Evolutionary conservation across 306 rosid genomes (phyloP), one percentile per base, ranked within the genome.

Genomic region (Benincasa hispida): DNA sequence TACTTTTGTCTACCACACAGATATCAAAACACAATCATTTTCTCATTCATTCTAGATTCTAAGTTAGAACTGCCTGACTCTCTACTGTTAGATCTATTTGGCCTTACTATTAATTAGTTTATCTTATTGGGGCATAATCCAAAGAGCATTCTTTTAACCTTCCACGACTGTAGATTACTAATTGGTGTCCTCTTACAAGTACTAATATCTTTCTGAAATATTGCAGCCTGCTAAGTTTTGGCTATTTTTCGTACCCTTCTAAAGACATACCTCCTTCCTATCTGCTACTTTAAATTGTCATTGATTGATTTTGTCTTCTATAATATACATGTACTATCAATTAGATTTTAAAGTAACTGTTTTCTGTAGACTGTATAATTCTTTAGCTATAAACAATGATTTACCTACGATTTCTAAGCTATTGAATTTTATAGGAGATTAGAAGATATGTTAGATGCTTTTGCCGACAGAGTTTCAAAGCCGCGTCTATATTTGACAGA

Each of bases 381-480:
- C 53, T 66, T 12, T 67, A 5, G 32, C 54, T 21, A 21, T 67
- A 39, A 41, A n/a, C 74, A 67, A 67, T 39, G 54, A 37, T 67
- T 22, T 18, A 39, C 19, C 34, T 41, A 67, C 15, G 12, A 37
- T 67, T n/a, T 67, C 54, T 67, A 54, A 12, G 74, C 45, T n/a
- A 62, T 81, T 83, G 75, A 82, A 67, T 41, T 27, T 76, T 82
- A 56, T 86, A 93, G 98, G 93, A 91, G 82, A 84, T 82, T 93
- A 85, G 94, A 93, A 82, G 91, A 91, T 69, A 79, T 84, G 30
- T 84, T 93, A 82, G 90, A 93, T 85, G 89, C 90, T 62, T 93
- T 91, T 79, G 98, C 98, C 54, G 98, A 93, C 82, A 88, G 87
- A 86, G 92, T 91, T 58, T 83, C 98, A 76, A 93, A 91, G 75